These are phyloP conservation scores for Fomitopsis betulina DNA, from an alignment of 1,284 basidiomycete genomes.

Conservation along the genomic window DNA sequence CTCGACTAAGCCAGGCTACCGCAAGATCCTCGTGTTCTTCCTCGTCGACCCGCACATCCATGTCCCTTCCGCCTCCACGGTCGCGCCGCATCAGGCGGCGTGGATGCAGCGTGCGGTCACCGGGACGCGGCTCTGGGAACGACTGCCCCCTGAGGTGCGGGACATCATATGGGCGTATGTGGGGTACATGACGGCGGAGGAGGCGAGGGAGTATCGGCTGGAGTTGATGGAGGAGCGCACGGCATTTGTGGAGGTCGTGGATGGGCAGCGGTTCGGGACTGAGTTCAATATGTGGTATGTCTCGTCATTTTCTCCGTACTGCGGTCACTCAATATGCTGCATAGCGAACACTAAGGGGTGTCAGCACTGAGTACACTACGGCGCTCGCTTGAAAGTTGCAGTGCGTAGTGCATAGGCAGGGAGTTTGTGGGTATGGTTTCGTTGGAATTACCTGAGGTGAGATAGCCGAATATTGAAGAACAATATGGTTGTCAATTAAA, in stretches of 20 bases:
- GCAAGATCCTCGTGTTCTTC: constrained; percentile 31
- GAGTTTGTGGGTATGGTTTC: too few species aligned
- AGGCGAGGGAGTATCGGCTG: constrained; percentile 10
- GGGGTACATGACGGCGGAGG: constrained; percentile 4
- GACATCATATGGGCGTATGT: constrained; percentile 6
- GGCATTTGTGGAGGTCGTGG: constrained; percentile 6
- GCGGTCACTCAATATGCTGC: not conserved
- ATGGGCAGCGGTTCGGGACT: constrained; percentile 9
- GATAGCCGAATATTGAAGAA: too few species aligned
- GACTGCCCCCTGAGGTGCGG: constrained; percentile 9
- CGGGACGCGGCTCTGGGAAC: constrained; percentile 15
- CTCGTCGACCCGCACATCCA: constrained; percentile 24
- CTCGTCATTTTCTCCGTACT: not conserved
- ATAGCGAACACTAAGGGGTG: not conserved
- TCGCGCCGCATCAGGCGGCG: not conserved
- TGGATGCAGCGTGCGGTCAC: constrained; percentile 22
- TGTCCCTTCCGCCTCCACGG: not conserved
- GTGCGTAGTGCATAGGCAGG: too few species aligned
- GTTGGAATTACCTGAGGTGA: too few species aligned
- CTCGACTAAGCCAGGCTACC: constrained; percentile 24
- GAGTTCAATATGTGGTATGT: constrained; percentile 14
- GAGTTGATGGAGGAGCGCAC: constrained; percentile 16
- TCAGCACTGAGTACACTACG: too few species aligned
- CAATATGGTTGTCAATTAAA: too few species aligned
- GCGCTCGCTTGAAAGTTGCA: too few species aligned